Evolutionary conservation across 2,329 filamentous ascomycete genomes (phyloP).

Genomic region (Colletotrichum tropicale): DNA sequence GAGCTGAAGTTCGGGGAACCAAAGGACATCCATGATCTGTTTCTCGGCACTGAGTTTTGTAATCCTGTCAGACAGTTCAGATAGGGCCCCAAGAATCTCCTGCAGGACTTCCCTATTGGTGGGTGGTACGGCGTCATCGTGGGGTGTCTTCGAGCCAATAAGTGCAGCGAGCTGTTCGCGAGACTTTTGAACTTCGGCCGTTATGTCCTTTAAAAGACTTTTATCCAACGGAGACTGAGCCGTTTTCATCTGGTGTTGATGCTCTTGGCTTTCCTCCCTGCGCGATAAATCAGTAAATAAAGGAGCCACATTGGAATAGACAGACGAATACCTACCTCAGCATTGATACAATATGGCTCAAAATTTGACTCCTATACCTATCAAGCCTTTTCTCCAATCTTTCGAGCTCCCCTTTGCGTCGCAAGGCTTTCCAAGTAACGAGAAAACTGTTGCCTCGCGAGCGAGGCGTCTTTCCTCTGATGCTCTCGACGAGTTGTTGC

Average conservation of each 20-base stretch:
- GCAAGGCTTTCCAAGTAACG: neutral
- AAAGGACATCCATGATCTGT: neutral
- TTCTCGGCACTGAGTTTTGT: neutral
- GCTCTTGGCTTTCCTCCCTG: neutral
- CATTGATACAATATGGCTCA: neutral
- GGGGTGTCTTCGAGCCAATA: neutral
- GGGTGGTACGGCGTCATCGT: neutral
- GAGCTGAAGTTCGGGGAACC: neutral
- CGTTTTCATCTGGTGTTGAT: neutral
- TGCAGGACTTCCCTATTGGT: neutral
- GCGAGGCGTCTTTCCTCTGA: neutral
- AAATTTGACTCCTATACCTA: neutral
- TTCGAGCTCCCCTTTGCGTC: neutral
- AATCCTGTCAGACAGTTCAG: neutral
- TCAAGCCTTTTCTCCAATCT: neutral
- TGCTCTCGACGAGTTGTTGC: neutral
- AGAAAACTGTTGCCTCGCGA: neutral
- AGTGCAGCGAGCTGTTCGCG: neutral
- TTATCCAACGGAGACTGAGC: neutral
- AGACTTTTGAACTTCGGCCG: neutral
- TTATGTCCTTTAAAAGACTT: neutral
- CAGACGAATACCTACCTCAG: neutral
- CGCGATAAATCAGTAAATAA: neutral
- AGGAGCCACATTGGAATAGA: neutral
- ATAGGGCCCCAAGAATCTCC: neutral